These are phyloP conservation scores for Tetrahymena borealis DNA, from an alignment of 73 alveolate genomes.

Conservation along the genomic window DNA sequence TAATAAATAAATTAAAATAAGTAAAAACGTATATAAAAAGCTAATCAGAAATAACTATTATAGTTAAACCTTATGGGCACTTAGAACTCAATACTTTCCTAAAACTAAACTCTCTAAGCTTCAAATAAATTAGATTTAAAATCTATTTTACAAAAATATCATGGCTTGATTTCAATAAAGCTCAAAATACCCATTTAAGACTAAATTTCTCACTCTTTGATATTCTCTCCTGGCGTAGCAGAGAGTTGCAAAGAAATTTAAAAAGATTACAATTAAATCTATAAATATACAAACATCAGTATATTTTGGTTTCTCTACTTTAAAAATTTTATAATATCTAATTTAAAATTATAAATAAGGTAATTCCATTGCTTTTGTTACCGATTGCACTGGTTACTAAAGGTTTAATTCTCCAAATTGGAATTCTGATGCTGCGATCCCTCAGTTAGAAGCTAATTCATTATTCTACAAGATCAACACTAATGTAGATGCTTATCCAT, in stretches of 20 bases:
- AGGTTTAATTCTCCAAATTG: background rate
- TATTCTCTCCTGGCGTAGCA: slow-evolving; percentile 91
- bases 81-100: too few species aligned
- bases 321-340: too few species aligned
- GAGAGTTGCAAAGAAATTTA: slow-evolving; percentile 66
- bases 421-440: slow-evolving; percentile 46
- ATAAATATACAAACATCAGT: slow-evolving; percentile 60
- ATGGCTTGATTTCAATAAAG: background rate
- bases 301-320: background rate
- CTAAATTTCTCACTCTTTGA: slow-evolving; percentile 41
- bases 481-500: slow-evolving; percentile 68
- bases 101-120: too few species aligned
- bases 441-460: slow-evolving; percentile 49
- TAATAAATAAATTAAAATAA: too few species aligned
- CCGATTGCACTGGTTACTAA: slow-evolving; percentile 42
- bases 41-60: too few species aligned
- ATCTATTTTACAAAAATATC: background rate
- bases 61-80: too few species aligned
- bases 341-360: slow-evolving; percentile 39
- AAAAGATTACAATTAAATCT: slow-evolving; percentile 57
- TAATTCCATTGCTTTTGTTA: slow-evolving; percentile 39
- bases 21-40: too few species aligned
- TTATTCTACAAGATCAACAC: slow-evolving; percentile 50
- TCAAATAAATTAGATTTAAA: too few species aligned
- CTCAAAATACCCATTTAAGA: background rate